A percentile compares a stretch with the other conserved stretches of the same genome.
Evolutionary conservation across 1,139 yeast species (phyloP).

Genomic region (Pichia sp.): DNA sequence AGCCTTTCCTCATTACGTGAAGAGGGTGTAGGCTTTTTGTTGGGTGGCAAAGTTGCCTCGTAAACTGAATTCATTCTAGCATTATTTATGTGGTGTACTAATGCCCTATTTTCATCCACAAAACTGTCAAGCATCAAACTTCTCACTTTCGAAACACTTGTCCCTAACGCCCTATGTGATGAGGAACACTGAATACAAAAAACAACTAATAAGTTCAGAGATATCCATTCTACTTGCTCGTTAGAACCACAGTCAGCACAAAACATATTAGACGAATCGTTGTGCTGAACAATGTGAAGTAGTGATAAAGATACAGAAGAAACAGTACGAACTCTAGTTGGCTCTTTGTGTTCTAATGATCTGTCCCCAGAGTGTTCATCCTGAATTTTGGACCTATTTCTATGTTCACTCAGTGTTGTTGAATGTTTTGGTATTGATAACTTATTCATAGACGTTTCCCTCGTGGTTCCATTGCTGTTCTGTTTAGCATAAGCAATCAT

Average conservation of each 20-base stretch:
- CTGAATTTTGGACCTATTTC: background rate
- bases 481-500: conserved; percentile 22
- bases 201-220: conserved; percentile 67
- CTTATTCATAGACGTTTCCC: background rate
- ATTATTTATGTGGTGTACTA: conserved; percentile 45
- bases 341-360: background rate
- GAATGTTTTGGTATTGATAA: background rate
- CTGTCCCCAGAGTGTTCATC: background rate
- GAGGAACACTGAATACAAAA: conserved; percentile 81
- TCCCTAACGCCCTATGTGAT: conserved; percentile 50
- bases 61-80: conserved; percentile 37
- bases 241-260: conserved; percentile 80
- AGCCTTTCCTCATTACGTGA: conserved; percentile 37
- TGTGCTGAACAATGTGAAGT: conserved; percentile 43
- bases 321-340: conserved; percentile 24
- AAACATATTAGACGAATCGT: conserved; percentile 52
- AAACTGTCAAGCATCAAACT: conserved; percentile 51
- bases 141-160: conserved; percentile 47
- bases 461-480: background rate
- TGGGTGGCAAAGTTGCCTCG: conserved; percentile 32
- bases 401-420: background rate
- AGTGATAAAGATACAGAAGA: conserved; percentile 32
- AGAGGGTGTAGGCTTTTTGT: conserved; percentile 25
- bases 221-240: conserved; percentile 80
- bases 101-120: conserved; percentile 37